Base-by-base conservation (phyloP, 2,329 filamentous ascomycete species). In the Fusarium concolor region DNA sequence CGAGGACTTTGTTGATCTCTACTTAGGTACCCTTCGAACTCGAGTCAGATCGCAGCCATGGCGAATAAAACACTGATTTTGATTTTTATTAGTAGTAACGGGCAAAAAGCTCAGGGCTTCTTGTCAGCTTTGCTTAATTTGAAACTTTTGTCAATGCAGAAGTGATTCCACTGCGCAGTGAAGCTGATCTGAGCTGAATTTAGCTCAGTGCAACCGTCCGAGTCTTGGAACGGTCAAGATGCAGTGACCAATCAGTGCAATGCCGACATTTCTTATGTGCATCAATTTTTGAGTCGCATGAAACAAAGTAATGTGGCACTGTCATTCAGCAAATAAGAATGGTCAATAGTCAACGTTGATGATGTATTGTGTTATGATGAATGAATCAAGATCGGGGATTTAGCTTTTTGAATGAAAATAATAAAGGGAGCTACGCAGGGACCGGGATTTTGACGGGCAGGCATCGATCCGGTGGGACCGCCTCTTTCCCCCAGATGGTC, bases 381-480 rank as follows among this genome's bases (percentile, higher is more conserved):
- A 37, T 58, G 45, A 67, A 58, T 35, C 44, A 60, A 54, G 28
- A 26, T 54, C 11, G 43, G 29, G 18, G 18, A 31, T 62, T 24
- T 46, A 31, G 10, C 35, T 43, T 56, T 46, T 18, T 10, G 20
- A 31, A 26, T 52, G 37, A 54, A 39, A 31, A 26, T 17, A 29
- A 43, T 33, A 31, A 31, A 31, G 41, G 26, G 62, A 60, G 42
- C 35, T 65, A 41, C 59, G 49, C 65, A 54, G 37, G 61, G 44
- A 45, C 55, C 28, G 54, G 54, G 26, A 20, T 57, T 37, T 60
- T 61, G 37, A 58, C 20, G 18, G 46, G 38, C 33, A 35, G 47
- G 53, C 62, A 70, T 50, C 62, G 49, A 46, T 42, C 49, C 52
- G 43, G 65, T 54, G 66, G 62, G 39, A 62, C 42, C 49, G 28